phyloP scores from a whole-genome alignment of 2,329 filamentous ascomycete species.

The Penicillium sp. region DNA sequence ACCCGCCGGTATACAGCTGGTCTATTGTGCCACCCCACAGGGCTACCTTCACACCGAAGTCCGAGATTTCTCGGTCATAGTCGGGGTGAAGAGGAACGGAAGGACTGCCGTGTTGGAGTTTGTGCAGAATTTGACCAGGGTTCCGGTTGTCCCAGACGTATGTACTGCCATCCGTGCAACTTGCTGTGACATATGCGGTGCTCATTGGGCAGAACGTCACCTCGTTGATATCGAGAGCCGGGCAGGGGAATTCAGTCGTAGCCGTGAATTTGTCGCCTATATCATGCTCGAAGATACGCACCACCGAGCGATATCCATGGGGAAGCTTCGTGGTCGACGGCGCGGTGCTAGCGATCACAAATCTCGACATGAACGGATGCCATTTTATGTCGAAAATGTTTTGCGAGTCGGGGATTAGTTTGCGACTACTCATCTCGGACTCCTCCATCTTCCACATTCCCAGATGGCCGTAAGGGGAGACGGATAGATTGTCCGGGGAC shows the following conservation, averaged over 20 bases:
- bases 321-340: slow-evolving; percentile 25
- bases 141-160: slow-evolving; percentile 58
- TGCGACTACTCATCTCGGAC: slow-evolving; percentile 30
- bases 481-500: slow-evolving; percentile 27
- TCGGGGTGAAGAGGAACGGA: slow-evolving; percentile 44
- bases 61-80: slow-evolving; percentile 45
- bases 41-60: slow-evolving; percentile 55
- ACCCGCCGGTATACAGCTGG: slow-evolving; percentile 55
- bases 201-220: slow-evolving; percentile 47
- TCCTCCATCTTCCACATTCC: slow-evolving; percentile 51
- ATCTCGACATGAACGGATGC: slow-evolving; percentile 47
- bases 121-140: slow-evolving; percentile 44
- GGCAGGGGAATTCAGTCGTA: slow-evolving; percentile 48
- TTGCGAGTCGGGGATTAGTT: slow-evolving; percentile 46
- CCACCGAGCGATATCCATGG: slow-evolving; percentile 43
- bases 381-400: slow-evolving; percentile 57
- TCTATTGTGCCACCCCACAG: slow-evolving; percentile 52
- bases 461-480: slow-evolving; percentile 47
- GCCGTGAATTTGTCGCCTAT: neutral
- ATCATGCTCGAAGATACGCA: slow-evolving; percentile 48
- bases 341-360: slow-evolving; percentile 50
- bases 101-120: slow-evolving; percentile 48
- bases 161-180: slow-evolving; percentile 55
- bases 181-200: slow-evolving; percentile 51
- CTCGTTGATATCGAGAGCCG: slow-evolving; percentile 58